Base-by-base conservation (phyloP, 108 stramenopile genomes). In the Asterionellopsis glacialis region DNA sequence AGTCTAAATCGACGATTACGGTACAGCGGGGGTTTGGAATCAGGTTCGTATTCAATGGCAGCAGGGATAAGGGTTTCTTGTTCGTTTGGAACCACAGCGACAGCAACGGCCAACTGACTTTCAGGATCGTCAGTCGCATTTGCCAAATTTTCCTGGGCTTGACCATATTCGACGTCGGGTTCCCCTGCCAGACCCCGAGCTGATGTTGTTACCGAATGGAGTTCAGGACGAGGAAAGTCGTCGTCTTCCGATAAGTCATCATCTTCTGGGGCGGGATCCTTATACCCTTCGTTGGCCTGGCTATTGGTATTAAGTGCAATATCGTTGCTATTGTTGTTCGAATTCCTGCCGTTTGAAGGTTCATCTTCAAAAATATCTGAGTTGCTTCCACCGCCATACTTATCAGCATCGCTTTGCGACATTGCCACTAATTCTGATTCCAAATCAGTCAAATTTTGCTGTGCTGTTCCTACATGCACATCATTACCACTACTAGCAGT, bases 41-140 rank as follows among this genome's bases (percentile, higher is more conserved):
- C 84, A 0, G 89, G 85, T 64, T 87, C 89, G 54, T 84, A 90
- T 54, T 87, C 85, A 23, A 87, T 71, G 12, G 89, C 89, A 10
- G 83, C 61, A 24, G 83, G 84, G 58, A 90, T 82, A 67, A 74
- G 84, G 11, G 44, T 73, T 44, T 79, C 73, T 41, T 83, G 80
- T 28, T 82, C 84, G 12, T 86, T 80, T 40, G 70, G 73, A 11
- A 64, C 60, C 43, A 90, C 83, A 22, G 81, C 81, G 15, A 71
- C 57, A 54, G 88, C 88, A 14, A 90, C 72, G 45, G 85, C 88
- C 11, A 90, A 76, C 12, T 74, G 73, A 4, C 64, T 61, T 18
- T 67, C 65, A 40, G 28, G 19, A 61, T 23, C 60, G 24, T 53
- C 52, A 5, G 23, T 25, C 21, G 52, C 6, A 25, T 25, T 24